Base-by-base conservation (phyloP, 2,329 filamentous ascomycete genomes). In the Diaporthe eres region DNA sequence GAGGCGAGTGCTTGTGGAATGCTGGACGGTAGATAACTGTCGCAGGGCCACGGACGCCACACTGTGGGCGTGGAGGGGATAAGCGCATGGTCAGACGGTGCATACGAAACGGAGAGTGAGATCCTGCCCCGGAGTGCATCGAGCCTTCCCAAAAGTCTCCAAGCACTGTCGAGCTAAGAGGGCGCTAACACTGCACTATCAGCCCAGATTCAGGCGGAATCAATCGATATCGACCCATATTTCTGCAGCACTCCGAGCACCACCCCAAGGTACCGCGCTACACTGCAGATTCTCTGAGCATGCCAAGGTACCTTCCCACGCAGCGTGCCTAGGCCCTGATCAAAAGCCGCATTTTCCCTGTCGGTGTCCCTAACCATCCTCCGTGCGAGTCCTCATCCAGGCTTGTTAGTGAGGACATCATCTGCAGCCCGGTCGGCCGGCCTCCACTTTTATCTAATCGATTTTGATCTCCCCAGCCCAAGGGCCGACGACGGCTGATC, bases 181-280 rank as follows among this genome's bases (percentile, higher is more conserved):
- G 15, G 71, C 71, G 58, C 71, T 73, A 73, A 71, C 49, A 76
- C 53, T 58, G 51, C 44, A 37, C 74, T 74, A 79, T 79, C 78
- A 79, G 78, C 78, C 77, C 78, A 79, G 78, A 79, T 78, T 77
- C 74, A 75, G 72, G 74, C 77, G 75, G 77, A 78, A 73, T 68
- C 65, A 68, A 68, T 68, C 65, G 65, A 68, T 25, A 79, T 79
- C 78, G 78, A 74, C 78, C 78, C 78, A 79, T 78, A 68, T 8
- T 68, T 53, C 65, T 68, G 65, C 65, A 53, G 47, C 49, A 28
- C 65, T 51, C 65, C 65, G 65, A 53, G 31, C 34, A 68, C 19
- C 47, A 51, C 44, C 25, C 63, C 34, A 34, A 37, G 61, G 61
- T 49, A 65, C 60, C 12, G 25, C 31, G 8, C 28, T 13, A 49